A percentile compares a stretch with the other conserved stretches of the same genome.
These are phyloP conservation scores for Pontederia crassipes DNA, from an alignment of 176 grass and related monocot species.

Conservation along the genomic window DNA sequence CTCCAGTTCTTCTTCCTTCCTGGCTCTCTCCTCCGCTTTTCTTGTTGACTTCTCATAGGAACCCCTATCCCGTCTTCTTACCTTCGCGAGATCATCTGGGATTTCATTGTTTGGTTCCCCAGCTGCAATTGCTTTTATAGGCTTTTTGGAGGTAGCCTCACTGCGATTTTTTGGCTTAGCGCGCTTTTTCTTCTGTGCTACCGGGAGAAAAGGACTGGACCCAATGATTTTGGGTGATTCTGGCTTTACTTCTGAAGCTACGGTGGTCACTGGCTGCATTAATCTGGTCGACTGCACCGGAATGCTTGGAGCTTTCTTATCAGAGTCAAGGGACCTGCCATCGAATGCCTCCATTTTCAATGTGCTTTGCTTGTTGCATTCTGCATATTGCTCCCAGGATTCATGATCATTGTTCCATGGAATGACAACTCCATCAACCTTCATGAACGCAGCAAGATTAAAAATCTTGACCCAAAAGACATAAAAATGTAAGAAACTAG, in stretches of 20 bases:
- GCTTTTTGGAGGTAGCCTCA: slow-evolving; percentile 11
- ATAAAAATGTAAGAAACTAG: too few relatives aligned
- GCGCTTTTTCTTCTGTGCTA: slow-evolving; percentile 23
- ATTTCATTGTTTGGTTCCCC: slow-evolving; percentile 20
- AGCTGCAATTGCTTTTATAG: slow-evolving; percentile 8
- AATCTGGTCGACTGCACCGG: slow-evolving; percentile 17
- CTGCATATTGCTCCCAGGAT: slow-evolving; percentile 65
- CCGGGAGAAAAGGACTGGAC: slow-evolving; percentile 34
- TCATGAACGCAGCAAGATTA: too few relatives aligned
- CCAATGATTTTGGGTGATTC: slow-evolving; percentile 25
- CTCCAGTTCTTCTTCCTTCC: slow-evolving; percentile 38
- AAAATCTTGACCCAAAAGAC: too few relatives aligned
- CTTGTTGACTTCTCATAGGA: slow-evolving; percentile 27
- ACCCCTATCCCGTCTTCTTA: slow-evolving; percentile 22
- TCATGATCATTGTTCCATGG: slow-evolving; percentile 66
- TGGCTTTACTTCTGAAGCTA: slow-evolving; percentile 23
- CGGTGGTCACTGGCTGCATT: slow-evolving; percentile 1
- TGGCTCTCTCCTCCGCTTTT: slow-evolving; percentile 34
- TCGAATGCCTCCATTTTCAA: slow-evolving; percentile 65
- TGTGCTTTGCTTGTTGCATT: slow-evolving; percentile 63
- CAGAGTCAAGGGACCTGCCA: slow-evolving; percentile 73
- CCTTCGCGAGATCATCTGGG: slow-evolving; percentile 29
- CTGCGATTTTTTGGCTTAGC: slow-evolving; percentile 34
- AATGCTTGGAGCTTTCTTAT: slow-evolving; percentile 49
- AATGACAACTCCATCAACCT: slow-evolving; percentile 57